Conservation (phyloP, 495 filamentous ascomycete genomes). For the Astrocystis sublimbata region DNA sequence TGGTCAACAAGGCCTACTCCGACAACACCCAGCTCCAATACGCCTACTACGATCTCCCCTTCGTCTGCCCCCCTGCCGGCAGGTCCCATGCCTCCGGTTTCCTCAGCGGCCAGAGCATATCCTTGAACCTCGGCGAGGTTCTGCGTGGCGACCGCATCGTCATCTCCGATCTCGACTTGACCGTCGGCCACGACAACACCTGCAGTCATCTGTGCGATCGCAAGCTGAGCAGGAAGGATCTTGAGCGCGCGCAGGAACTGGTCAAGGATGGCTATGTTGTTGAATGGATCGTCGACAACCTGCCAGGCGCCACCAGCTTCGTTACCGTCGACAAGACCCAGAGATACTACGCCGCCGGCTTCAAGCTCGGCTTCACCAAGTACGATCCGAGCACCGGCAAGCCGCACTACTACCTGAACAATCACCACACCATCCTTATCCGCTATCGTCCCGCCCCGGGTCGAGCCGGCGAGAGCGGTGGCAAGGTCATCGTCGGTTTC, state of each 20-base stretch:
- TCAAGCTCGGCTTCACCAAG: slow-evolving; percentile 85
- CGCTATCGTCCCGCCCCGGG: slow-evolving; percentile 78
- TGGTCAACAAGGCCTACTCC: slow-evolving; percentile 96
- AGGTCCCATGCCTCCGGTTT: slow-evolving; percentile 67
- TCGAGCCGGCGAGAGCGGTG: slow-evolving; percentile 63
- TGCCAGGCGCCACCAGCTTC: slow-evolving; percentile 90
- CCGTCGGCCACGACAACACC: slow-evolving; percentile 76
- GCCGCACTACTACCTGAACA: slow-evolving; percentile 80
- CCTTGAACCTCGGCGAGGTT: slow-evolving; percentile 90
- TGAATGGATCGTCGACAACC: slow-evolving; percentile 96
- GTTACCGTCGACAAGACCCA: slow-evolving; percentile 84
- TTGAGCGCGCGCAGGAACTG: slow-evolving; percentile 72
- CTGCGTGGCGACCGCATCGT: slow-evolving; percentile 88
- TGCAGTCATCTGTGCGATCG: slow-evolving; percentile 75
- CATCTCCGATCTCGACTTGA: slow-evolving; percentile 83
- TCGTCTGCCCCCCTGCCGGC: slow-evolving; percentile 83
- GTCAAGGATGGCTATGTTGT: slow-evolving; percentile 83
- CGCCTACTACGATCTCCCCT: slow-evolving; percentile 90
- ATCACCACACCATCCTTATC: slow-evolving; percentile 87
- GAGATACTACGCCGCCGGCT: slow-evolving; percentile 94
- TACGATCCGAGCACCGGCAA: slow-evolving; percentile 59
- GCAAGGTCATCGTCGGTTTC: slow-evolving; percentile 86
- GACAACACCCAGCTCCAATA: slow-evolving; percentile 91
- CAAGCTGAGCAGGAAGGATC: slow-evolving; percentile 61
- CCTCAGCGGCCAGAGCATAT: slow-evolving; percentile 76